Evolutionary conservation across 306 rosid genomes (phyloP), one percentile per base, ranked within the genome.

Genomic region (Crataegus laevigata): DNA sequence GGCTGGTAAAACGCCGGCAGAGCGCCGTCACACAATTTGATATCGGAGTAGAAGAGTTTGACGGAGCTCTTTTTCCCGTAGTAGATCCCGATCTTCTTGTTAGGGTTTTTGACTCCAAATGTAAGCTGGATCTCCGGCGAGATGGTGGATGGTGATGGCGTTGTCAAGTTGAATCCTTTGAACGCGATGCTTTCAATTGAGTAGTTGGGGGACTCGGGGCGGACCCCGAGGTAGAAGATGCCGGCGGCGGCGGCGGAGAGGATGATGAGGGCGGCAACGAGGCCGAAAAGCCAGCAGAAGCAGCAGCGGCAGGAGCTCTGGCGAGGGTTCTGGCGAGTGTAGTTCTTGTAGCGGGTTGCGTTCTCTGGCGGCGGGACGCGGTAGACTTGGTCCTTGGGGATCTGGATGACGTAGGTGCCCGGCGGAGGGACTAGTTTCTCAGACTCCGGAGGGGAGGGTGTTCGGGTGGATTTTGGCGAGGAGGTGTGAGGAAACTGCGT

Each of bases 361-460:
- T 91, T 91, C 71, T 89, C 96, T 6, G 88, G 93, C 9, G 96
- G 97, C 11, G 97, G 98, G 22, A 89, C 83, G 52, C 96, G 96
- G 86, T 88, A 89, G 75, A 89, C 82, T 72, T 84, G 89, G 77
- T 93, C 96, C 79, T 87, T 93, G 14, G 98, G 98, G 63, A 91
- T 80, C 69, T 86, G 76, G 74, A 93, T 81, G 74, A 89, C 84
- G 82, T 89, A 89, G 55, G 93, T 88, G n/a, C 88, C 89, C 0
- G 91, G 75, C 9, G 78, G 82, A 29, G 91, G 89, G n/a, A 77
- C 77, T 0, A 89, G 87, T 72, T 75, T 85, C 22, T 66, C 87
- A 5, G 81, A 73, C 0, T 79, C 73, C 0, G 77, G 71, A 12
- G 51, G 34, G 36, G 54, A 9, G 3, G 77, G 82, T 19, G 66